phyloP scores from a whole-genome alignment of 2,329 filamentous ascomycete species.

The Rhynchosporium graminicola region DNA sequence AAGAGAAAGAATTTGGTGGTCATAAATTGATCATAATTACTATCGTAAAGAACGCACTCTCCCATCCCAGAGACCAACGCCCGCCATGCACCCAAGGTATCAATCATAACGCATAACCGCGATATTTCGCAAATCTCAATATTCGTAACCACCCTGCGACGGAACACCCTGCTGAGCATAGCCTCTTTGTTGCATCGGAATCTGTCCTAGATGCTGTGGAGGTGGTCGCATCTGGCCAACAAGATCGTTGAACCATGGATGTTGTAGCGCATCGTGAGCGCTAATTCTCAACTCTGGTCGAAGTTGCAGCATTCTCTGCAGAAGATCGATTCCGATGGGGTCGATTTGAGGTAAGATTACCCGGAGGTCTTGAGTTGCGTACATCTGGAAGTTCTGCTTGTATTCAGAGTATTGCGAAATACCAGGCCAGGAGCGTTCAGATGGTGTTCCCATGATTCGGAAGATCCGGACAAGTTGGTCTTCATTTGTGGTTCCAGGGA shows the following conservation, averaged over 20 bases:
- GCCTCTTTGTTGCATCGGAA: constrained; percentile 32
- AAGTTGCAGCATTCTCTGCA: constrained; percentile 89
- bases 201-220: constrained; percentile 33
- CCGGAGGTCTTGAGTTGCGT: constrained; percentile 86
- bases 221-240: constrained; percentile 34
- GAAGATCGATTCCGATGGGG: constrained; percentile 78
- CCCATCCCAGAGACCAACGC: neutral
- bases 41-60: constrained; percentile 7
- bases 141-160: constrained; percentile 33
- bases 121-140: constrained; percentile 18
- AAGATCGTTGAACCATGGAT: constrained; percentile 88
- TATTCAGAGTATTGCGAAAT: constrained; percentile 97
- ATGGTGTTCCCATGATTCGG: constrained; percentile 96
- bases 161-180: constrained; percentile 36
- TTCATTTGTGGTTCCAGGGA: constrained; percentile 97
- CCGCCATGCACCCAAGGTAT: constrained; percentile 12
- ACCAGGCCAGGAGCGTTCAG: constrained; percentile 91
- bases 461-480: constrained; percentile 98
- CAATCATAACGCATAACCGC: constrained; percentile 8
- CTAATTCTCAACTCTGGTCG: constrained; percentile 89
- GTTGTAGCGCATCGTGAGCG: constrained; percentile 80
- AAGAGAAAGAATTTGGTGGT: neutral
- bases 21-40: constrained; percentile 3
- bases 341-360: constrained; percentile 91
- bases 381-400: constrained; percentile 92